Base-by-base conservation (phyloP, 495 filamentous ascomycete species). In the Talaromyces trachyspermus region DNA sequence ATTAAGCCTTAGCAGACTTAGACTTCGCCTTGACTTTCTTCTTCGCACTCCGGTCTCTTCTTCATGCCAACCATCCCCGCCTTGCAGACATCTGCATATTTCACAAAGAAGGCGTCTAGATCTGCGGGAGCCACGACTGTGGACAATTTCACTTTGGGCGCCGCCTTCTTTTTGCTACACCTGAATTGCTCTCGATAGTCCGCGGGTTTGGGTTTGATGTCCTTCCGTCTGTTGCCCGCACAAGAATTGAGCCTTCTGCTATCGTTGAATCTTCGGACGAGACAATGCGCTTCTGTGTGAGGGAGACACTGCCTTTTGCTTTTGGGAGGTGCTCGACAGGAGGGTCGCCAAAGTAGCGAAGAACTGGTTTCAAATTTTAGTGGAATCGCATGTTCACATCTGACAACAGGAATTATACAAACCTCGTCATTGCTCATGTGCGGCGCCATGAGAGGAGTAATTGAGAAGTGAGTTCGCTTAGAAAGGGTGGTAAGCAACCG, bases 61-160 rank as follows among this genome's bases (percentile, higher is more conserved):
- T 95, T 97, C 71, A 98, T 56, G 15, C 75, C 79, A 22, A 77
- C 71, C 90, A 96, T 97, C 14, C 89, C 88, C 0, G 73, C 65
- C 69, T 92, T 96, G 63, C 89, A 95, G 5, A 88, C 74, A 54
- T 97, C 94, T n/a, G 89, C 89, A 65, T 97, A 98, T 32, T 78
- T 75, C 12, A 70, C 70, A 64, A 86, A 98, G 54, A 98, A 98
- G 0, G 61, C 67, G 30, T 95, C 88, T 3, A 96, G 64, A 2
- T 83, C 79, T 33, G 80, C 79, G 8, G 85, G 76, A 38, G 81
- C 70, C 10, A 97, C 88, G 2, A 95, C 57, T 0, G 94, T 97
- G 1, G 85, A 87, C 23, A 97, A 55, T 63, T 95, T 95, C 51
- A 87, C 67, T 64, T 87, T 95, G 1, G 66, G 56, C 11, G 55